A percentile compares a stretch with the other conserved stretches of the same genome.
These are phyloP conservation scores for Hyaloperonospora arabidopsidis DNA, from an alignment of 352 stramenopile species.

Conservation along the genomic window DNA sequence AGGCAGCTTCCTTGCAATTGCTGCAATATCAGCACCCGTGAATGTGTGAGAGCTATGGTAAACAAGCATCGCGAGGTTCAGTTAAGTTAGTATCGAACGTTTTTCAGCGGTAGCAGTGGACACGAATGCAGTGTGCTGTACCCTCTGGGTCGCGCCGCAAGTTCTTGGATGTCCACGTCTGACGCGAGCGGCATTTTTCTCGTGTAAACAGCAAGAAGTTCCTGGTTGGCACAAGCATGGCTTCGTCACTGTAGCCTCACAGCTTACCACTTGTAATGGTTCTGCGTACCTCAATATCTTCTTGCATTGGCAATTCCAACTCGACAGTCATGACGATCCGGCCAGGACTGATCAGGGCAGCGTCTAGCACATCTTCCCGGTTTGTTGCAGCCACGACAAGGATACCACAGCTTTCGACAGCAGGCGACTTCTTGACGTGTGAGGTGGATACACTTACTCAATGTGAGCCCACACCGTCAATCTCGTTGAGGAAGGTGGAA, in stretches of 20 bases:
- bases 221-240: constrained; percentile 25
- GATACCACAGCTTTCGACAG: constrained; percentile 28
- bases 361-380: constrained; percentile 55
- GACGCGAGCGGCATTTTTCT: constrained; percentile 54
- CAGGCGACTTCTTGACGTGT: constrained; percentile 5
- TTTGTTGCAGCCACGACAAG: constrained; percentile 75
- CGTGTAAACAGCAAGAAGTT: constrained; percentile 61
- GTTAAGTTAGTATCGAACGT: not conserved
- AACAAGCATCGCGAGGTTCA: constrained; percentile 9
- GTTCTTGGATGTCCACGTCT: constrained; percentile 41
- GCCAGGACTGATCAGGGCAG: constrained; percentile 62
- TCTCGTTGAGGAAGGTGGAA: constrained; percentile 82
- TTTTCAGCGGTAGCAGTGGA: not conserved
- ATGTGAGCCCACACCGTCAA: constrained; percentile 61
- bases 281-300: constrained; percentile 36
- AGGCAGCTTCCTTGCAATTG: constrained; percentile 77
- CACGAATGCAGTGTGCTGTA: constrained; percentile 16
- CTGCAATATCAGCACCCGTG: constrained; percentile 57
- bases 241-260: not conserved
- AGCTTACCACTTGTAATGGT: not conserved
- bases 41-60: constrained; percentile 28
- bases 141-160: constrained; percentile 37
- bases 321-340: constrained; percentile 74
- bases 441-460: constrained; percentile 20
- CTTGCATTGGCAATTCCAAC: constrained; percentile 39